phyloP scores from a whole-genome alignment of 345 rosid genomes.

The Lenwebbia sp. region DNA sequence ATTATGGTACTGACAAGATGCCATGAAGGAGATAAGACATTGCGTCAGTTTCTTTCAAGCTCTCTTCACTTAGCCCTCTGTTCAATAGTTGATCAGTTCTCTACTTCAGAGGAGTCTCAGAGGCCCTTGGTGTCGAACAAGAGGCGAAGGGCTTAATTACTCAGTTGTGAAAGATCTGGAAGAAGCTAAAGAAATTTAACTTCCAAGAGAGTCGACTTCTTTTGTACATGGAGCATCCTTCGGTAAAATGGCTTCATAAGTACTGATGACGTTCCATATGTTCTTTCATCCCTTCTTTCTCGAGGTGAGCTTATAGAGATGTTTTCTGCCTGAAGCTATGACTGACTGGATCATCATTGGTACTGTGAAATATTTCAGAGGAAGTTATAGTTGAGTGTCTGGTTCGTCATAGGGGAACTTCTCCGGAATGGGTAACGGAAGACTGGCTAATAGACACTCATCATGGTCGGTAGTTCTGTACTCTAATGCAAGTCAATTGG shows the following conservation, averaged over 20 bases:
- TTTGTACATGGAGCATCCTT: neutral
- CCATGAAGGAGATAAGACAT: conserved; percentile 1
- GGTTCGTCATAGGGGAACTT: neutral
- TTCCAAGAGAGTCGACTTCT: neutral
- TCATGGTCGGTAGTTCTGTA: neutral
- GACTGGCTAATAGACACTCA: neutral
- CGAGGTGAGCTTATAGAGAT: neutral
- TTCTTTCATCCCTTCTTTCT: conserved; percentile 6
- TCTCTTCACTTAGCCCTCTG: conserved; percentile 23
- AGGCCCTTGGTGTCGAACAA: conserved; percentile 17
- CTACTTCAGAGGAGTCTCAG: conserved; percentile 15
- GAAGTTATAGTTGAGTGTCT: neutral
- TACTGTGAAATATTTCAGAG: neutral
- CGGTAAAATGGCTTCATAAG: neutral
- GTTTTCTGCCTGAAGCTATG: neutral
- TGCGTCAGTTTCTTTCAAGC: conserved; percentile 1
- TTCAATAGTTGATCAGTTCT: conserved; percentile 28
- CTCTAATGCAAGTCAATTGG: too few species aligned
- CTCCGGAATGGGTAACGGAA: neutral
- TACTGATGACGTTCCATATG: neutral
- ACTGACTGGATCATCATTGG: neutral
- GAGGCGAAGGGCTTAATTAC: conserved; percentile 13
- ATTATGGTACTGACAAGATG: conserved; percentile 11
- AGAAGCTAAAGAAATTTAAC: neutral
- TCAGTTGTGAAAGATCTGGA: neutral